Evolutionary conservation across 306 rosid species (phyloP).

Genomic region (Luffa acutangula): DNA sequence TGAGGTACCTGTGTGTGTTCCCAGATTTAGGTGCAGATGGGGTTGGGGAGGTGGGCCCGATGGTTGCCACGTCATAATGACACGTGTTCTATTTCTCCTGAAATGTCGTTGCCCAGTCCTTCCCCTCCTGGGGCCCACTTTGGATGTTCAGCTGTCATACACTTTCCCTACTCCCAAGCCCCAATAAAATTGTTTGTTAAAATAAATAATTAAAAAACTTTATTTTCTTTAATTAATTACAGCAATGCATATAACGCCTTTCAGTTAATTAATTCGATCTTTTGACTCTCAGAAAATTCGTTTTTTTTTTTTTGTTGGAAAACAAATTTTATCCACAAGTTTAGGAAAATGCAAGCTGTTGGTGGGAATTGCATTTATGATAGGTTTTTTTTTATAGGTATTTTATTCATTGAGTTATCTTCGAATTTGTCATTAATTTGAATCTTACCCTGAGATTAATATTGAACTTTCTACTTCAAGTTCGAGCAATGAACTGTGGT

Average conservation of each 20-base stretch:
- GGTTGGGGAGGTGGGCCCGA: background rate
- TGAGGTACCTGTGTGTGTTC: background rate
- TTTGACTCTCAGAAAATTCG: background rate
- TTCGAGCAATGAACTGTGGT: too few relatives aligned
- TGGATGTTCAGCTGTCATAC: slow-evolving; percentile 6
- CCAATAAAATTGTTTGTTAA: background rate
- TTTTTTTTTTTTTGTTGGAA: too few relatives aligned
- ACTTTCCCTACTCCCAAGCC: background rate
- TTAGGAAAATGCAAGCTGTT: too few relatives aligned
- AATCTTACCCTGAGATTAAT: too few relatives aligned
- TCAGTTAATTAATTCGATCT: background rate
- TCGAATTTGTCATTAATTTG: too few relatives aligned
- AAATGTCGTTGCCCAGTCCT: background rate
- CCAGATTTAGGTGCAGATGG: background rate
- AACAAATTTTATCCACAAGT: too few relatives aligned
- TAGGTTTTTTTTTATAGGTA: too few relatives aligned
- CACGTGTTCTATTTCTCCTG: background rate
- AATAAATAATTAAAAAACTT: background rate
- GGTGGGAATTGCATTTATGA: too few relatives aligned
- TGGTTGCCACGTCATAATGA: background rate
- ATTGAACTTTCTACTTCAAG: too few relatives aligned
- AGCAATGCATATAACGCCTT: background rate
- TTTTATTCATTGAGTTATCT: too few relatives aligned
- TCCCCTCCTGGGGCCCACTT: background rate
- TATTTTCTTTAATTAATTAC: background rate